Evolutionary conservation across 2,329 filamentous ascomycete genomes (phyloP), one percentile per base, ranked within the genome.

Genomic region (Xylariaceae sp.): DNA sequence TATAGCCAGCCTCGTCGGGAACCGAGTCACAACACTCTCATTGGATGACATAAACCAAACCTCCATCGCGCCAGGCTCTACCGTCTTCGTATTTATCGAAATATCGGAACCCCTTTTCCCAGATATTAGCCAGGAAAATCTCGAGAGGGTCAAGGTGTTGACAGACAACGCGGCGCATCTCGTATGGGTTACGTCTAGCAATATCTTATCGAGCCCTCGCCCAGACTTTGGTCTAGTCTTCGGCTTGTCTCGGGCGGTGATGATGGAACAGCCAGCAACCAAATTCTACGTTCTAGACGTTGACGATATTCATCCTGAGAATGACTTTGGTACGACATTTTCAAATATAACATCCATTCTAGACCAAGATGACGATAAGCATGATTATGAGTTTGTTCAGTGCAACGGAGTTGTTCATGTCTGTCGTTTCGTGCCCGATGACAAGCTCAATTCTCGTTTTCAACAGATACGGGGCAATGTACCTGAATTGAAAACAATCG

Each of bases 221-320:
- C 60, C 60, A 1, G 52, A 61, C 23, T 43, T 33, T 10, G 52
- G 32, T 2, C 50, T 60, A 0, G 52, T 20, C 1, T 21, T 11
- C 16, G 59, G 60, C 2, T 29, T 63, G 6, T 35, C 53, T 9
- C 27, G 60, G 2, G 46, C 60, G 8, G 20, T 63, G 4, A 55
- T 37, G n/a, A 21, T 63, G 15, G 60, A 63, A 30, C 60, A 63
- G 33, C 60, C 60, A 1, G 44, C 58, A 3, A 51, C 61, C n/a
- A 39, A 43, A 10, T 59, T 61, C 32, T 51, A 44, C 39, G 50
- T 45, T 3, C 53, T 36, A 20, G 60, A 63, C 32, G 24, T 63
- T 9, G 60, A 60, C 10, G 24, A 43, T 0, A n/a, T n/a, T n/a
- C n/a, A n/a, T n/a, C 43, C 53, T 2, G 40, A 53, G 1, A 16